Evolutionary conservation across 192 early-diverging fungal species (phyloP), one percentile per base, ranked within the genome.

Genomic region (Backusella luteola): DNA sequence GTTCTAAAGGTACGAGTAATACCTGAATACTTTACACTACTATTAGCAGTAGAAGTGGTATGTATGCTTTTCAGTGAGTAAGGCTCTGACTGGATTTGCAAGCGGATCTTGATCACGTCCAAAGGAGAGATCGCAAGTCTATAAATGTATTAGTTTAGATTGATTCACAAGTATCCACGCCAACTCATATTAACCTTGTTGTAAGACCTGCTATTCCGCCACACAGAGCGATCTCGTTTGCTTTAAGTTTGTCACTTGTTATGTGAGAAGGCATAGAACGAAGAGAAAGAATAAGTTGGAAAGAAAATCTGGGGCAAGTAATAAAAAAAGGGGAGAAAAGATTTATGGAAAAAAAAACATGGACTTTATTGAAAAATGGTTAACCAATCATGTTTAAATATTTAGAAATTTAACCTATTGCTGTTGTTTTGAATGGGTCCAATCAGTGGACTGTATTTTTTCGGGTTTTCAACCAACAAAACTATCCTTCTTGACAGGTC

Each of bases 101-200:
- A 84, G 17, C 94, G 88, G 66, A 96, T 96, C 83, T 98, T 98
- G 68, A 97, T 88, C 9, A 98, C 96, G 66, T 98, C 97, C 6
- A 98, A 84, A 8, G 97, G 97, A 19, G 97, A 90, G 35, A 96
- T 93, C 0, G 95, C 85, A 38, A 95, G 89, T 12, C 97, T 89
- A 23, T 88, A 70, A 7, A 19, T 11, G 32, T 2, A 32, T 34
- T 46, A 49, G n/a, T 75, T 42, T 34, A 17, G 32, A 44, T 12
- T 63, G 17, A n/a, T 32, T 35, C n/a, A 56, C 34, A 56, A 5
- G 1, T n/a, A 49, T 17, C n/a, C 19, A 35, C 38, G n/a, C 38
- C 23, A 23, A 29, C 26, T 39, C 14, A 34, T 49, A 29, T 14
- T 53, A 34, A 77, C 76, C 76, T 77, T 15, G 76, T 69, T 34